phyloP scores from a whole-genome alignment of 2,329 filamentous ascomycete genomes.

The Botrytis galanthina region DNA sequence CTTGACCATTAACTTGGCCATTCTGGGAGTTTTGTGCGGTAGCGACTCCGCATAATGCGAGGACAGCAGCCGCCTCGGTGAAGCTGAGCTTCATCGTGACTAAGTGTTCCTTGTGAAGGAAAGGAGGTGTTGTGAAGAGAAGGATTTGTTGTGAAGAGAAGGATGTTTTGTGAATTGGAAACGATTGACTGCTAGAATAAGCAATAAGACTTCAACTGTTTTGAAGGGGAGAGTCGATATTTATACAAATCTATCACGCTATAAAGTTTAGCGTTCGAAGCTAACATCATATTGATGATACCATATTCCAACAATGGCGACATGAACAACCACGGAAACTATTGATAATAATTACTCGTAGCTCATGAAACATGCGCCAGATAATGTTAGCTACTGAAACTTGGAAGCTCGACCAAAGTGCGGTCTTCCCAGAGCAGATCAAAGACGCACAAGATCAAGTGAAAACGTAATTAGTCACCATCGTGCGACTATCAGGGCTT shows the following conservation, averaged over 20 bases:
- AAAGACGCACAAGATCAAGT: no score
- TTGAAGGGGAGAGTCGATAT: no score
- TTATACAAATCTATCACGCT: neutral
- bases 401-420: neutral
- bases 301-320: neutral
- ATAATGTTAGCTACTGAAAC: neutral
- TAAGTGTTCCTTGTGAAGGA: neutral
- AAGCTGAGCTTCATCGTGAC: conserved; percentile 1
- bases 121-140: neutral
- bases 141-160: neutral
- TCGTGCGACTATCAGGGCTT: neutral
- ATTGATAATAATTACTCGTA: neutral
- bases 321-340: neutral
- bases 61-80: neutral
- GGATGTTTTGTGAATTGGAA: neutral
- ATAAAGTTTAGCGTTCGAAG: neutral
- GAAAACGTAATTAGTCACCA: neutral
- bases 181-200: no score
- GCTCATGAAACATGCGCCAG: neutral
- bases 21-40: neutral
- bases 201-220: neutral
- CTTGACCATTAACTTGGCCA: neutral
- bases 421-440: neutral
- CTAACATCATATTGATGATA: neutral
- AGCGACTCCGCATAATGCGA: neutral